Conservation (phyloP, 495 filamentous ascomycete species). For the Immersiella caudata region DNA sequence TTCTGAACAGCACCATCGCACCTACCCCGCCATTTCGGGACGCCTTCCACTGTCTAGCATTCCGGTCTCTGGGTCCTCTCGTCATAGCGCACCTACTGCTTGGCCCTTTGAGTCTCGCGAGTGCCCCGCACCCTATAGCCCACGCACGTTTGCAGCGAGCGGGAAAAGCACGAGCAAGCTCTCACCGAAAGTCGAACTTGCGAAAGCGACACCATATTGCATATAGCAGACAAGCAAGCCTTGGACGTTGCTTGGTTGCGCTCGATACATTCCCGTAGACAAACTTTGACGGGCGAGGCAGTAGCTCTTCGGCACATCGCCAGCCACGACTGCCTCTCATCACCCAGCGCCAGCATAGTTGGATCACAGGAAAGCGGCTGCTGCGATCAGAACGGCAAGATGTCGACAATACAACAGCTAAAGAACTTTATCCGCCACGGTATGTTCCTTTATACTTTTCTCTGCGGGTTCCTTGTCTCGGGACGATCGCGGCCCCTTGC, state of each 20-base stretch:
- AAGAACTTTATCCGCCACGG: slow-evolving; percentile 99
- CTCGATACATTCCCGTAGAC: neutral
- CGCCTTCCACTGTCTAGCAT: neutral
- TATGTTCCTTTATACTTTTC: slow-evolving; percentile 31
- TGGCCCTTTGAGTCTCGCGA: too few species aligned
- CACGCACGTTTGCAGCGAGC: neutral
- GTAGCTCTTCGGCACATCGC: neutral
- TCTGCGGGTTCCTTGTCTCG: neutral
- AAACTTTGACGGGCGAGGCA: neutral
- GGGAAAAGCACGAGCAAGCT: neutral
- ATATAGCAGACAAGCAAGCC: neutral
- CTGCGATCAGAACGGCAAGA: slow-evolving; percentile 37
- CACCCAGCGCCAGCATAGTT: neutral
- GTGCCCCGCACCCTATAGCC: neutral
- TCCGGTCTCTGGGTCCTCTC: neutral
- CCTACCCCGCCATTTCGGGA: neutral
- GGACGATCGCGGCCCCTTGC: neutral
- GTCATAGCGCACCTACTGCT: too few species aligned
- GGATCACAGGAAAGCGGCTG: neutral
- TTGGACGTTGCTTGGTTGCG: neutral
- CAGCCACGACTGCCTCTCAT: neutral
- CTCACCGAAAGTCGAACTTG: neutral
- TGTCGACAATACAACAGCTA: slow-evolving; percentile 77
- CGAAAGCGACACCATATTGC: neutral
- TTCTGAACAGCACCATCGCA: neutral